These are phyloP conservation scores for Orbilia quercus DNA, from an alignment of 2,329 filamentous ascomycete genomes.

Conservation along the genomic window DNA sequence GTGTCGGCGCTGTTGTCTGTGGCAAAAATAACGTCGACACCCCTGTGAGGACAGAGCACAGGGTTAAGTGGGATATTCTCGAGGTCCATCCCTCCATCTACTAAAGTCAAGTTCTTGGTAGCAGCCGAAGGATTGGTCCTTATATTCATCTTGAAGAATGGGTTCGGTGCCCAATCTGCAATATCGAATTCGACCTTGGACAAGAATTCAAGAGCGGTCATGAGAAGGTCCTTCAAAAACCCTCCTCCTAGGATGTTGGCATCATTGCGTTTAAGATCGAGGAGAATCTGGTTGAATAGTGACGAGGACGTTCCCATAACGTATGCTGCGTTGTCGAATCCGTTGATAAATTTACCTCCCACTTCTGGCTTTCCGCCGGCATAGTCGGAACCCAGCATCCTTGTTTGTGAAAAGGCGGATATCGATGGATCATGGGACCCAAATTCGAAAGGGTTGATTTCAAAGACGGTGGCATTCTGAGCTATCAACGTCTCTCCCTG, in stretches of 20 bases:
- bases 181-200: conserved; percentile 76
- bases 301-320: conserved; percentile 87
- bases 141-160: conserved; percentile 75
- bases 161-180: conserved; percentile 78
- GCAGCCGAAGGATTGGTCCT: conserved; percentile 70
- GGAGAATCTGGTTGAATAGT: conserved; percentile 82
- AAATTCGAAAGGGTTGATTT: conserved; percentile 83
- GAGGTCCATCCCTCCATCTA: conserved; percentile 80
- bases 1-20: conserved; percentile 82
- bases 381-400: conserved; percentile 80
- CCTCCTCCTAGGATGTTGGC: conserved; percentile 64
- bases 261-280: conserved; percentile 70
- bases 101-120: conserved; percentile 72
- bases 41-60: conserved; percentile 77
- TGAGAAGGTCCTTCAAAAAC: conserved; percentile 67
- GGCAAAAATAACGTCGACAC: conserved; percentile 83
- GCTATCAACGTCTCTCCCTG: conserved; percentile 73
- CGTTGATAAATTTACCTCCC: conserved; percentile 73
- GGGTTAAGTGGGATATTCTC: conserved; percentile 85
- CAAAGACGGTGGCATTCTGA: conserved; percentile 78
- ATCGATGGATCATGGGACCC: conserved; percentile 80
- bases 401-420: conserved; percentile 76
- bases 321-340: conserved; percentile 84
- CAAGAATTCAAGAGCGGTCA: conserved; percentile 68
- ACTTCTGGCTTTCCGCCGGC: conserved; percentile 69